These are phyloP conservation scores for Danielia reshetovae DNA, from an alignment of 805 yeast genomes.

Conservation along the genomic window DNA sequence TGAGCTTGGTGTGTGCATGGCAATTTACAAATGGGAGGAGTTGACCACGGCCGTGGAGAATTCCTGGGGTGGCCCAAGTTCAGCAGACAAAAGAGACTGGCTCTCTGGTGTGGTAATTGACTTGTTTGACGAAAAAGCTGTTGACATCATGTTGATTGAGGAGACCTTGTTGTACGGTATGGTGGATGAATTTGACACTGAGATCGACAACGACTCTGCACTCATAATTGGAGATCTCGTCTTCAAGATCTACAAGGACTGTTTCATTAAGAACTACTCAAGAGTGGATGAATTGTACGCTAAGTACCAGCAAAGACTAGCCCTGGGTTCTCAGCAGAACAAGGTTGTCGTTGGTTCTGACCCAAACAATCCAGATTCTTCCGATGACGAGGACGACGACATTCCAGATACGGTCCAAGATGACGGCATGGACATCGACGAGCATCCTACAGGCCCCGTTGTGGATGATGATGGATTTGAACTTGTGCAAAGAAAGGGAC, in stretches of 20 bases:
- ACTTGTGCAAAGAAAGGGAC: conserved; percentile 71
- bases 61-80: conserved; percentile 93
- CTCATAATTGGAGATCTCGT: conserved; percentile 66
- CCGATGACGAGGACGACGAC: conserved; percentile 42
- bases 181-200: conserved; percentile 91
- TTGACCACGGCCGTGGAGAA: conserved; percentile 84
- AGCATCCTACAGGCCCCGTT: conserved; percentile 48
- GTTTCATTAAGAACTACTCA: conserved; percentile 48
- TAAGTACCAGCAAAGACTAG: conserved; percentile 55
- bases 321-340: conserved; percentile 22
- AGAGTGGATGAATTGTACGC: conserved; percentile 57
- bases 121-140: conserved; percentile 60
- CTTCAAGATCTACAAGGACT: conserved; percentile 62
- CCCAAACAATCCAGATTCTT: conserved; percentile 58
- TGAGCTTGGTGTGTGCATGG: conserved; percentile 91
- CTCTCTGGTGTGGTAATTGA: conserved; percentile 78
- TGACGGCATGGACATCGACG: conserved; percentile 31
- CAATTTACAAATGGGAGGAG: conserved; percentile 87
- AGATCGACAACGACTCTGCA: conserved; percentile 87
- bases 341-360: conserved; percentile 52
- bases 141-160: conserved; percentile 78
- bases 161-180: conserved; percentile 82
- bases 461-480: conserved; percentile 96
- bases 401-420: conserved; percentile 19
- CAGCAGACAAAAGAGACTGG: conserved; percentile 94